Conservation (phyloP, 2,329 filamentous ascomycete genomes). For the Colletotrichum somersetense region DNA sequence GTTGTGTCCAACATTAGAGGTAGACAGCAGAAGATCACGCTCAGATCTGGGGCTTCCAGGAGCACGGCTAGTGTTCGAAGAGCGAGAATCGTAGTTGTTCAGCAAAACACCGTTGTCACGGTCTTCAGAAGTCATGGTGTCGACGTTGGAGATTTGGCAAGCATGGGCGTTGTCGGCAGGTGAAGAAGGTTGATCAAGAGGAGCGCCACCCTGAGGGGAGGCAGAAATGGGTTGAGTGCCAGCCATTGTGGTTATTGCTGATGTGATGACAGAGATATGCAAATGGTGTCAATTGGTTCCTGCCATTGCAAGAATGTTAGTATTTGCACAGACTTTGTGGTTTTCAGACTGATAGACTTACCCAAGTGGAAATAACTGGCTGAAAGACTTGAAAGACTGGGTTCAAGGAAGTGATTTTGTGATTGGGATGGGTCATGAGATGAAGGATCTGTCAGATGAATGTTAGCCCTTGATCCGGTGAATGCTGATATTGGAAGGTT, state of each 20-base stretch:
- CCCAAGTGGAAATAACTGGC: neutral
- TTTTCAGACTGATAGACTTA: neutral
- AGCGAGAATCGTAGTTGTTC: no score
- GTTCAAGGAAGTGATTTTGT: neutral
- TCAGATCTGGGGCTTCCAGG: neutral
- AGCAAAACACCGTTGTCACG: neutral
- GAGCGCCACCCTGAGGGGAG: neutral
- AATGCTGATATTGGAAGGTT: neutral
- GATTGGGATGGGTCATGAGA: neutral
- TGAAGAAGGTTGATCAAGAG: neutral
- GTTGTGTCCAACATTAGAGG: neutral
- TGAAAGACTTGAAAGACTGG: neutral
- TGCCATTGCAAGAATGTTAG: neutral
- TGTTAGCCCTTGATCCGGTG: neutral
- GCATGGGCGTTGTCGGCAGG: neutral
- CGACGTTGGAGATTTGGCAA: no score
- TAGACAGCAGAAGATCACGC: no score
- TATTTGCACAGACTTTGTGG: accelerated
- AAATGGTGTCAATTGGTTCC: neutral
- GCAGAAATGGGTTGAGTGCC: neutral
- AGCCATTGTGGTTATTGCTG: neutral
- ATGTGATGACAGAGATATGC: neutral
- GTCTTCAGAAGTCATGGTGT: no score
- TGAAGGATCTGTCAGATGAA: neutral
- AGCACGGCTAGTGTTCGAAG: neutral